Conservation (phyloP, 2,329 filamentous ascomycete genomes). For the Coccinonectria pachysandricola region DNA sequence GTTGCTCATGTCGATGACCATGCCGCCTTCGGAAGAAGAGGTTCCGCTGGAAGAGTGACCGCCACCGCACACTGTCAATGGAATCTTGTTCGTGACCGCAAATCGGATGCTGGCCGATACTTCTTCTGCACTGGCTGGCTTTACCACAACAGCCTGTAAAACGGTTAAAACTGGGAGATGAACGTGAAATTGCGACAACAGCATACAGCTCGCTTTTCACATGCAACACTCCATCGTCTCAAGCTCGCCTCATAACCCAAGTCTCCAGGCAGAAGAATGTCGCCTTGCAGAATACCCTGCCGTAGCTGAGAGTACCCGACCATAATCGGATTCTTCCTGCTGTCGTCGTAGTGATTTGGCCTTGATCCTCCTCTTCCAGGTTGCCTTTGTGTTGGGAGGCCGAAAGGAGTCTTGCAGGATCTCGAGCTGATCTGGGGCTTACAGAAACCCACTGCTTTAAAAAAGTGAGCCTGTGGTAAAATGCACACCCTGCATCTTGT, state of each 20-base stretch:
- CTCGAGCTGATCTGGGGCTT: too few species aligned
- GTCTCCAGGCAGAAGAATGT: constrained; percentile 21
- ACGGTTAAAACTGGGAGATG: not conserved
- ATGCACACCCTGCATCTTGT: constrained; percentile 1
- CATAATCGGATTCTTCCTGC: too few species aligned
- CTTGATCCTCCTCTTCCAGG: too few species aligned
- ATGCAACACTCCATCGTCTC: constrained; percentile 26
- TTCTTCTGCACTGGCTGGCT: constrained; percentile 28
- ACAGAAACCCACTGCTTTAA: too few species aligned
- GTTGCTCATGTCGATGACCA: constrained; percentile 43
- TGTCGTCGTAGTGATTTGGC: too few species aligned
- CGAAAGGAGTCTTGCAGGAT: too few species aligned
- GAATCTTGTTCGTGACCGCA: constrained; percentile 25
- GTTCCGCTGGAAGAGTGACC: constrained; percentile 44
- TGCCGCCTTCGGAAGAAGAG: constrained; percentile 36
- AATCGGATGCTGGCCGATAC: constrained; percentile 14
- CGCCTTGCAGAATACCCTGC: constrained; percentile 7
- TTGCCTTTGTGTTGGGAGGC: too few species aligned
- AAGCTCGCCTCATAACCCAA: constrained; percentile 22
- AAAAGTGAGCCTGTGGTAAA: too few species aligned
- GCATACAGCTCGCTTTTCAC: constrained; percentile 23
- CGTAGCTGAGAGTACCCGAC: constrained; percentile 9
- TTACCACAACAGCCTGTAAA: constrained; percentile 30
- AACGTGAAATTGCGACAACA: not conserved
- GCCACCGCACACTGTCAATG: constrained; percentile 42